Percentiles rank a stretch among this genome's conserved stretches.
These are phyloP conservation scores for Globisporangium radiosum DNA, from an alignment of 352 stramenopile genomes.

Conservation along the genomic window DNA sequence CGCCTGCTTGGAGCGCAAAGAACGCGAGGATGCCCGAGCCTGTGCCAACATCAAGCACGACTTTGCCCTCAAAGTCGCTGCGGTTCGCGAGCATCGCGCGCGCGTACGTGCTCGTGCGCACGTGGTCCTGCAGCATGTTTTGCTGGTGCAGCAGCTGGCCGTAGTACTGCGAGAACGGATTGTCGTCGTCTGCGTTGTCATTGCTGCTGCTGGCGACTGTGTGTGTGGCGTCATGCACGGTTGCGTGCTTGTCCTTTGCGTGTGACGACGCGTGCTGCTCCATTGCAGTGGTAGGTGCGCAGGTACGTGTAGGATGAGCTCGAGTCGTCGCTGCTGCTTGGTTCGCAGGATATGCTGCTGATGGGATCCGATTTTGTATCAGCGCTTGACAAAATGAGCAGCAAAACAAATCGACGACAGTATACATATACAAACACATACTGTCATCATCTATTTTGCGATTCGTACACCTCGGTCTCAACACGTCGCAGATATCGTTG, in stretches of 20 bases:
- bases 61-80: slow-evolving; percentile 94
- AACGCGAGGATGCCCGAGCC: slow-evolving; percentile 98
- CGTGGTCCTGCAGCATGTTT: slow-evolving; percentile 99
- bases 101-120: slow-evolving; percentile 98
- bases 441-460: too few relatives aligned
- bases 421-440: too few relatives aligned
- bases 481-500: too few relatives aligned
- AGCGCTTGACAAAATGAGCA: too few relatives aligned
- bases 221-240: neutral
- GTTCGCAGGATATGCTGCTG: too few relatives aligned
- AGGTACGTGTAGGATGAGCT: too few relatives aligned
- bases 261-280: too few relatives aligned
- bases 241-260: neutral
- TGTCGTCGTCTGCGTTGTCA: slow-evolving; percentile 42
- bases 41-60: slow-evolving; percentile 99
- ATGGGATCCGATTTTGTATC: too few relatives aligned
- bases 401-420: too few relatives aligned
- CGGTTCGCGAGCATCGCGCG: slow-evolving; percentile 95
- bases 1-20: slow-evolving; percentile 97
- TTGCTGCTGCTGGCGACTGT: neutral
- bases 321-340: too few relatives aligned
- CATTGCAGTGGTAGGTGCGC: too few relatives aligned
- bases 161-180: slow-evolving; percentile 94
- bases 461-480: too few relatives aligned
- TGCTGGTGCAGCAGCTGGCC: slow-evolving; percentile 98